Evolutionary conservation across 495 filamentous ascomycete genomes (phyloP).

Genomic region (Podospora pseudopauciseta): DNA sequence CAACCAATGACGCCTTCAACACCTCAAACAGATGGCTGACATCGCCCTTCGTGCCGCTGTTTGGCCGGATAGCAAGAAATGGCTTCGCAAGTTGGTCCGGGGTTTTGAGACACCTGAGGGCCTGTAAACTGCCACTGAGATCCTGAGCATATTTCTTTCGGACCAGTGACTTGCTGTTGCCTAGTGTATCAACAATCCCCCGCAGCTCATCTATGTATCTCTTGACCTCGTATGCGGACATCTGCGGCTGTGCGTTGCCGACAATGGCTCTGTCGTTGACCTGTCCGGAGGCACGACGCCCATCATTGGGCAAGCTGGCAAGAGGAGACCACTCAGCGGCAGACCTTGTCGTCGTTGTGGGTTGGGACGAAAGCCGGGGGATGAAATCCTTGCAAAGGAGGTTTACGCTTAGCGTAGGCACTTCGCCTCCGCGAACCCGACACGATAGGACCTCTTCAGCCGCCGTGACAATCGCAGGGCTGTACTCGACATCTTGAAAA

Average conservation of each 20-base stretch:
- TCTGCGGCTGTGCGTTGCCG: slow-evolving; percentile 8
- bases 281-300: neutral
- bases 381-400: slow-evolving; percentile 13
- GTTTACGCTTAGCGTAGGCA: slow-evolving; percentile 19
- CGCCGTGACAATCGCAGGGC: neutral
- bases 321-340: slow-evolving; percentile 7
- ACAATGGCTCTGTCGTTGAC: neutral
- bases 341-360: neutral
- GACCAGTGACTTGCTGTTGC: slow-evolving; percentile 17
- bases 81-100: slow-evolving; percentile 15
- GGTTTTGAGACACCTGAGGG: slow-evolving; percentile 11
- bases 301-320: slow-evolving; percentile 13
- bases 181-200: slow-evolving; percentile 5
- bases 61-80: slow-evolving; percentile 10
- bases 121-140: slow-evolving; percentile 24
- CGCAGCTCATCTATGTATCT: slow-evolving; percentile 13
- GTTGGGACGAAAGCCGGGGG: neutral
- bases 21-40: slow-evolving; percentile 19
- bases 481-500: slow-evolving; percentile 4
- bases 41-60: slow-evolving; percentile 3
- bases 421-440: slow-evolving; percentile 18
- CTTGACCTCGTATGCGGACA: slow-evolving; percentile 4
- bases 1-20: slow-evolving; percentile 26
- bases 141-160: slow-evolving; percentile 19
- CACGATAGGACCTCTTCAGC: slow-evolving; percentile 15